A percentile compares a stretch with the other conserved stretches of the same genome.
Conservation (phyloP, 1,284 basidiomycete species). For the Leccinum subrobustum region DNA sequence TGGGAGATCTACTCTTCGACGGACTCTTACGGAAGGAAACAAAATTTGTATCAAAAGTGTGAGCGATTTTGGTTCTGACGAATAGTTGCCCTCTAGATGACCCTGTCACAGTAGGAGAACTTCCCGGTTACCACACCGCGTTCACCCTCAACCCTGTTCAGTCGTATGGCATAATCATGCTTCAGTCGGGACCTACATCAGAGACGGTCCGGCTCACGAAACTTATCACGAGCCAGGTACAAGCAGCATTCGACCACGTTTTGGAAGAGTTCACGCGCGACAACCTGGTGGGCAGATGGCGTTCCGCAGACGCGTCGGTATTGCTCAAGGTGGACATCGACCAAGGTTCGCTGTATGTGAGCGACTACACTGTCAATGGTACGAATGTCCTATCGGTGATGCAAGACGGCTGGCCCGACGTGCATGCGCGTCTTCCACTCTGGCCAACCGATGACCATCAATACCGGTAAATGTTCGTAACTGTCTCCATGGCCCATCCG, state of each 20-base stretch:
- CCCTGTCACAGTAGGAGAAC: constrained; percentile 39
- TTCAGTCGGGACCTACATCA: constrained; percentile 42
- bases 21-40: constrained; percentile 37
- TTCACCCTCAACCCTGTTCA: constrained; percentile 46
- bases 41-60: constrained; percentile 40
- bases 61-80: not conserved
- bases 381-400: constrained; percentile 24
- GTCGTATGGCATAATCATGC: constrained; percentile 46
- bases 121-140: constrained; percentile 44
- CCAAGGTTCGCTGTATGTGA: constrained; percentile 25
- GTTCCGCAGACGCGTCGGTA: constrained; percentile 13
- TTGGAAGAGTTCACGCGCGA: constrained; percentile 25
- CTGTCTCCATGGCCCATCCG: not conserved
- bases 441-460: constrained; percentile 19
- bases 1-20: constrained; percentile 47
- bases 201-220: constrained; percentile 39
- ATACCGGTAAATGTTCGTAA: constrained; percentile 15
- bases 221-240: constrained; percentile 39
- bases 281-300: constrained; percentile 21
- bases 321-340: constrained; percentile 21
- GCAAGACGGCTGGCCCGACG: constrained; percentile 5
- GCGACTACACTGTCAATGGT: constrained; percentile 18
- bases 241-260: constrained; percentile 40
- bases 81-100: not conserved
- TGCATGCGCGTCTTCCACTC: constrained; percentile 15